Evolutionary conservation across 306 rosid species (phyloP), one percentile per base, ranked within the genome.

Genomic region (Mimosa pudica): DNA sequence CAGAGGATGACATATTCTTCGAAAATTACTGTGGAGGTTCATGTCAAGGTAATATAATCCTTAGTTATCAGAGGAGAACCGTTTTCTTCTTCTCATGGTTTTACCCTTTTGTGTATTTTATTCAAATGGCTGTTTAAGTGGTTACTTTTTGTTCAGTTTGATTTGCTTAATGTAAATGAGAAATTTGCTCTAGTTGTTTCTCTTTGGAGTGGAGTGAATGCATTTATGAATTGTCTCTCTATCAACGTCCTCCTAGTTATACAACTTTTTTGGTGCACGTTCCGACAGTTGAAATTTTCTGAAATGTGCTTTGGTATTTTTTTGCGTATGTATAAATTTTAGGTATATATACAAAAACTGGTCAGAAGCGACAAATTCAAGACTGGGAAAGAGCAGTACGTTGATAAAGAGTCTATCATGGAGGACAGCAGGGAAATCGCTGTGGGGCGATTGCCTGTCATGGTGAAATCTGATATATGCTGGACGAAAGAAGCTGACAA

Each of bases 1-100:
- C 99, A 93, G 86, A 96, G 93, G 81, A 96, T 96, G 99, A 93
- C 99, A 0, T 96, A 93, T 51, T 84, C 97, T 2, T 77, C 98
- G 0, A 88, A 89, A 73, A 89, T 96, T 80, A 91, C 86, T 82
- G 86, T 89, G 51, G 52, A 76, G 18, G 75, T 90, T 68, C 73
- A 79, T 42, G 74, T 93, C 54, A 84, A 96, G 99, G 99, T 96
- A 58, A 83, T 49, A 38, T 38, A 38, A 38, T 5, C 42, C 4
- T 38, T 5, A 38, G 5, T 38, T 3, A 10, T 32, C 14, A 30
- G 16, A 16, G 7, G 17, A 30, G 6, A 24, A 46, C 45, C 45
- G 16, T 63, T 14, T 63, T 76, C 10, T 63, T 76, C 11, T 17
- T 8, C 13, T 4, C 6, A 36, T 55, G 51, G 51, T 55, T 52